phyloP scores from a whole-genome alignment of 2,329 filamentous ascomycete genomes.

The Penicillium sp. region DNA sequence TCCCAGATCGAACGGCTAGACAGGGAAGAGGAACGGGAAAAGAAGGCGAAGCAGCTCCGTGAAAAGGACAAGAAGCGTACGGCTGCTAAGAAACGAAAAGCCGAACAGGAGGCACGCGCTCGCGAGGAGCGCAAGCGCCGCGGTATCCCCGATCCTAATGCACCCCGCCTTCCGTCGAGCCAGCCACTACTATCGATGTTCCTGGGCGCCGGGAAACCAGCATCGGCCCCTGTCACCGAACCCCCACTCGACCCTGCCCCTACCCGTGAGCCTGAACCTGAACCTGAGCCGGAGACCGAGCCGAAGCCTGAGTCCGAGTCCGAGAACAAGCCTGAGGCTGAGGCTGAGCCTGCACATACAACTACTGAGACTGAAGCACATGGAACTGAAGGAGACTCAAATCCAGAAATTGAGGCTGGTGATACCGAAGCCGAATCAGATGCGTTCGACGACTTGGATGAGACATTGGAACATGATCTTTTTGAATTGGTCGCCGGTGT shows the following conservation, averaged over 20 bases:
- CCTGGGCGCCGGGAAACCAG: conserved; percentile 20
- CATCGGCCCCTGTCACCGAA: neutral
- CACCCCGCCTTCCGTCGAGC: conserved; percentile 33
- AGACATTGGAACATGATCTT: conserved; percentile 17
- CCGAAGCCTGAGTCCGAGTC: neutral
- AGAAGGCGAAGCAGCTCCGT: conserved; percentile 41
- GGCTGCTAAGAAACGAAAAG: conserved; percentile 38
- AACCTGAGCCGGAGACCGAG: too few relatives aligned
- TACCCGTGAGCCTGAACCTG: too few relatives aligned
- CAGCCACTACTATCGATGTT: conserved; percentile 39
- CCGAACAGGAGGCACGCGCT: conserved; percentile 36
- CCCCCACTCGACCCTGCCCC: too few relatives aligned
- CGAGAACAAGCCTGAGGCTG: neutral
- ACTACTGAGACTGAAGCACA: conserved; percentile 2
- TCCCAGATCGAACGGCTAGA: conserved; percentile 42
- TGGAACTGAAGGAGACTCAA: conserved; percentile 9
- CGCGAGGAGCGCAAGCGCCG: conserved; percentile 36
- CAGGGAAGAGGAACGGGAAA: conserved; percentile 45
- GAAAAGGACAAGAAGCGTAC: conserved; percentile 38
- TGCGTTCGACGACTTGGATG: conserved; percentile 24
- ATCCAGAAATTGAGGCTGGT: conserved; percentile 11
- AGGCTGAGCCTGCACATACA: neutral
- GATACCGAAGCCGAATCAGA: conserved; percentile 27
- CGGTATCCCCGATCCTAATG: conserved; percentile 36
- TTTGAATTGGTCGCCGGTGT: conserved; percentile 7